phyloP scores from a whole-genome alignment of 257 asterid genomes.

The Nicotiana otophora region DNA sequence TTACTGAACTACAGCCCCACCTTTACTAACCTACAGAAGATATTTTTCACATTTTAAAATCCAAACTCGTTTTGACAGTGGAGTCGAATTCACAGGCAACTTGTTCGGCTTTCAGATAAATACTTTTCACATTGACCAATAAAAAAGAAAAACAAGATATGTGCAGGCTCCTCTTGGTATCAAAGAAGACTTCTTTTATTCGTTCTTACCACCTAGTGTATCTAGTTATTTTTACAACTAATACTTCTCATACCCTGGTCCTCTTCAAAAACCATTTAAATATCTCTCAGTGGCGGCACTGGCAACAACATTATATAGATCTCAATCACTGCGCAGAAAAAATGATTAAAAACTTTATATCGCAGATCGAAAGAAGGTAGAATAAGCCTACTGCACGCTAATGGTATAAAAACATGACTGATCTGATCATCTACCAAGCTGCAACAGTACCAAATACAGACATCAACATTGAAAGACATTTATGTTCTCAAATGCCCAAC shows the following conservation, averaged over 20 bases:
- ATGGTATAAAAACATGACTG: not conserved
- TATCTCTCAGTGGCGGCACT: not conserved
- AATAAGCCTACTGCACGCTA: not conserved
- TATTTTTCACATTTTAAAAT: too few species aligned
- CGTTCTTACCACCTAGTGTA: too few species aligned
- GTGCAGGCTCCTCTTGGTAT: not conserved
- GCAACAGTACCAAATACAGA: not conserved
- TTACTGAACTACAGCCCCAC: too few species aligned
- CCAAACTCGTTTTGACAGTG: not conserved
- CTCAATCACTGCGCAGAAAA: not conserved
- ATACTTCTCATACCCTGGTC: not conserved
- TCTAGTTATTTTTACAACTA: too few species aligned
- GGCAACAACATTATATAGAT: not conserved
- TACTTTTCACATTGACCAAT: not conserved
- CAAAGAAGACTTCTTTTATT: not conserved
- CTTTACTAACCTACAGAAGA: not conserved
- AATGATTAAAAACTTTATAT: not conserved
- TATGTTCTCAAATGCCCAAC: not conserved
- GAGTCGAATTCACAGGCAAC: not conserved
- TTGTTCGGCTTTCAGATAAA: too few species aligned
- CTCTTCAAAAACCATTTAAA: not conserved
- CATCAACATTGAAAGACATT: not conserved
- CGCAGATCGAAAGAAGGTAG: not conserved
- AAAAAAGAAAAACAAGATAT: not conserved
- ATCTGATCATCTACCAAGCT: not conserved